Conservation (phyloP, 768 basidiomycete genomes). For the Cubamyces lactineus region DNA sequence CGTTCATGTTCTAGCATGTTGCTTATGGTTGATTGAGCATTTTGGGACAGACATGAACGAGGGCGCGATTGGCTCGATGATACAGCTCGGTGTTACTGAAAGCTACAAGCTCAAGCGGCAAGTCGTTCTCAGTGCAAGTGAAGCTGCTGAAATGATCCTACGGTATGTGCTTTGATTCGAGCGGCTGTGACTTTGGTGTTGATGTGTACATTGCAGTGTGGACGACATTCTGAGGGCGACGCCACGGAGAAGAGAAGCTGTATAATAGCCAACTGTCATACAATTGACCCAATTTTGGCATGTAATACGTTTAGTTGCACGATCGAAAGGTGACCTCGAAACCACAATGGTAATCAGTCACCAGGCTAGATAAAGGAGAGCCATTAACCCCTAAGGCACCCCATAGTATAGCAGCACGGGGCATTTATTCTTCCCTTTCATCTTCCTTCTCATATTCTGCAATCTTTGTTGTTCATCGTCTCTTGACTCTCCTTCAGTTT, state of each 20-base stretch:
- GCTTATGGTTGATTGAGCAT: background rate
- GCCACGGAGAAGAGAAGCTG: constrained; percentile 84
- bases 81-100: constrained; percentile 86
- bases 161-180: constrained; percentile 52
- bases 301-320: no score
- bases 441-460: no score
- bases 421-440: no score
- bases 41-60: constrained; percentile 76
- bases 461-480: no score
- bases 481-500: no score
- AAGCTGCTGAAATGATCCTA: constrained; percentile 98
- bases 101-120: constrained; percentile 97
- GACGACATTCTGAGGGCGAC: constrained; percentile 90
- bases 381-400: no score
- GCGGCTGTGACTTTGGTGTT: constrained; percentile 6
- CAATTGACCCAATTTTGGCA: no score
- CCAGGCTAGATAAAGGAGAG: no score
- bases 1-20: background rate
- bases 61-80: constrained; percentile 88
- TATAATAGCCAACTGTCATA: constrained; percentile 38
- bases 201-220: constrained; percentile 52
- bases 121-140: constrained; percentile 91
- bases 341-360: no score
- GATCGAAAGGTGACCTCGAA: no score
- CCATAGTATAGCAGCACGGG: no score